phyloP scores from a whole-genome alignment of 1,284 basidiomycete genomes.

The Rhodotorula sp. region DNA sequence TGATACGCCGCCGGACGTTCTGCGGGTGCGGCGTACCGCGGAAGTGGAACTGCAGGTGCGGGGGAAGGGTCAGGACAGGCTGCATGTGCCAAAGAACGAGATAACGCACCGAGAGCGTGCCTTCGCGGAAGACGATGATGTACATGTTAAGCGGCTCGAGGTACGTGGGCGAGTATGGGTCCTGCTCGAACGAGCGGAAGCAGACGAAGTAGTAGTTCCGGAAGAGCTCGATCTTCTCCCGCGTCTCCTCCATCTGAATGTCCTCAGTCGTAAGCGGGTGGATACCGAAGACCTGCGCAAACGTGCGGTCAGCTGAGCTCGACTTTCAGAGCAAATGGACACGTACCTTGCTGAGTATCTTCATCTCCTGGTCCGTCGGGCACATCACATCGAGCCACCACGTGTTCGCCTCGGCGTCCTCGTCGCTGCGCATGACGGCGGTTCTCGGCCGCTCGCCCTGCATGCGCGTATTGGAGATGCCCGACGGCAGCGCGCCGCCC shows the following conservation, averaged over 20 bases:
- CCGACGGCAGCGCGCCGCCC: slow-evolving; percentile 13
- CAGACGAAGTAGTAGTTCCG: slow-evolving; percentile 98
- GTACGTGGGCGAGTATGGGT: slow-evolving; percentile 94
- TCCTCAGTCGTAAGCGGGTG: slow-evolving; percentile 99
- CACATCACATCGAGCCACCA: slow-evolving; percentile 98
- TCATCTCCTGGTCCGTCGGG: slow-evolving; percentile 98
- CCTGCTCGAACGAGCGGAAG: slow-evolving; percentile 99
- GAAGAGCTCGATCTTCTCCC: slow-evolving; percentile 99
- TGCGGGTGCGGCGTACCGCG: slow-evolving; percentile 95
- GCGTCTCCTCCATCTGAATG: slow-evolving; percentile 98
- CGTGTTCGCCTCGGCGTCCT: slow-evolving; percentile 68
- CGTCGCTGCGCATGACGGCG: slow-evolving; percentile 54
- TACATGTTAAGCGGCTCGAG: slow-evolving; percentile 99
- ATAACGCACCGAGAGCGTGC: slow-evolving; percentile 78
- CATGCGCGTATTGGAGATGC: slow-evolving; percentile 21
- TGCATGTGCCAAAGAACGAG: too few relatives aligned
- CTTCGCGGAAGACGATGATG: slow-evolving; percentile 97
- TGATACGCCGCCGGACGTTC: slow-evolving; percentile 95
- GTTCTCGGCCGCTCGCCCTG: slow-evolving; percentile 14
- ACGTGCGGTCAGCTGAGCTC: background rate
- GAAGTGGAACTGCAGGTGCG: slow-evolving; percentile 80
- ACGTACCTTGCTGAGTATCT: slow-evolving; percentile 82
- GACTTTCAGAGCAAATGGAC: background rate
- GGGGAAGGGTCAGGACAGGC: background rate
- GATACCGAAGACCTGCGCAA: slow-evolving; percentile 81